Base-by-base conservation (phyloP, 1,284 basidiomycete genomes). In the Marasmius fiardii region DNA sequence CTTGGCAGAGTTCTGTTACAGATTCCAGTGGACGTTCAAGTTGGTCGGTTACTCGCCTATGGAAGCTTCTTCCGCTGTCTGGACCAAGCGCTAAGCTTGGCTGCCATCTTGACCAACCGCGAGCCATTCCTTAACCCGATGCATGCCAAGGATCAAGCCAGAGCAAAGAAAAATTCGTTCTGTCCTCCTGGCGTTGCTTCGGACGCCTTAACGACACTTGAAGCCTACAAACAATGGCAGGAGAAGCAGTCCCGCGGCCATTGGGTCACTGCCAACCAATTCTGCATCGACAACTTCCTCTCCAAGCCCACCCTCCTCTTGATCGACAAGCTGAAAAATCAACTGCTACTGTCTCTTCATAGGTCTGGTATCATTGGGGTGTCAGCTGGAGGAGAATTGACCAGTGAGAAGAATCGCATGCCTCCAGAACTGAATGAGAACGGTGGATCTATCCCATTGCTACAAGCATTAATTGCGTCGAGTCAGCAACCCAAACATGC, bases 401-500 rank as follows among this genome's bases (percentile, higher is more conserved):
- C 48, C 18, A 23, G 24, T n/a, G 51, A 53, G 2, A 51, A 23
- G 44, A 44, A 52, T 18, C 65, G 61, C 4, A 78, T 94, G 10
- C 93, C 93, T 6, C 70, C 77, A 3, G 81, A 84, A 60, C 72
- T 96, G 56, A 93, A 92, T 66, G 75, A 73, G 60, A 93, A 98
- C 66, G 82, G 82, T 33, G 78, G 90, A 53, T 92, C 86, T 41
- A 70, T 87, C 5, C 90, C 95, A 14, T 71, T 98, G n/a, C 75
- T 97, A 18, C 86, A 91, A 11, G 93, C 90, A 1, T 76, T 98
- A 53, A 90, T 98, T 62, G 86, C 94, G 2, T 83, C 93, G 53
- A 92, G 93, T 0, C 85, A 84, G 0, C 93, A 95, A 62, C 95
- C 95, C n/a, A 96, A 97, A 70, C 97, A 95, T 73, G 95, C 92